Evolutionary conservation across 331 rosid genomes (phyloP).

Genomic region (Quercus phellos): DNA sequence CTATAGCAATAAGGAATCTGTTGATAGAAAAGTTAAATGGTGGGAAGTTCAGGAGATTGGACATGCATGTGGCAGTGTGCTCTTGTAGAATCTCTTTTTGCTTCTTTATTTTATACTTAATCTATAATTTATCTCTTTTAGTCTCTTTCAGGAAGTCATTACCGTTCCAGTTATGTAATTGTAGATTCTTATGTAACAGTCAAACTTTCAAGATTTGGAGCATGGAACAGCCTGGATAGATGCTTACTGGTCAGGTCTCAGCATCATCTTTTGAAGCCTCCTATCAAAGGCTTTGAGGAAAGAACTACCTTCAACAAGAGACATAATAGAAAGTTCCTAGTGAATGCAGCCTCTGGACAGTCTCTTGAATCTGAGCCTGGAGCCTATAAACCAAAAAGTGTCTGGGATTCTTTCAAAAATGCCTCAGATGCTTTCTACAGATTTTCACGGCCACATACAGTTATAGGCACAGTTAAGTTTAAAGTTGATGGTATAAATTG

Average conservation of each 20-base stretch:
- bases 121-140: neutral
- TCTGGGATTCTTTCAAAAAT: constrained; percentile 28
- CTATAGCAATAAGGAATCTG: neutral
- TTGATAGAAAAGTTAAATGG: neutral
- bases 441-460: constrained; percentile 94
- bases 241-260: constrained; percentile 23
- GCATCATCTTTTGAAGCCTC: constrained; percentile 20
- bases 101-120: neutral
- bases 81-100: neutral
- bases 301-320: constrained; percentile 20
- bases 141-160: constrained; percentile 12
- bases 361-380: constrained; percentile 66
- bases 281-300: constrained; percentile 24
- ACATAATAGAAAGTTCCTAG: constrained; percentile 26
- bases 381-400: constrained; percentile 40
- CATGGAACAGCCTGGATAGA: constrained; percentile 33
- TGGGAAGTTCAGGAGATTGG: neutral
- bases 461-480: constrained; percentile 86
- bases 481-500: neutral
- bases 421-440: constrained; percentile 73
- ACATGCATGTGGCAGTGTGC: too few relatives aligned
- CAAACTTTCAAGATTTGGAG: constrained; percentile 36
- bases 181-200: constrained; percentile 35
- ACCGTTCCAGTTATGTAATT: constrained; percentile 10
- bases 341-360: constrained; percentile 59